Evolutionary conservation across 1,284 basidiomycete genomes (phyloP), one percentile per base, ranked within the genome.

Genomic region (Ceratobasidium sp.): DNA sequence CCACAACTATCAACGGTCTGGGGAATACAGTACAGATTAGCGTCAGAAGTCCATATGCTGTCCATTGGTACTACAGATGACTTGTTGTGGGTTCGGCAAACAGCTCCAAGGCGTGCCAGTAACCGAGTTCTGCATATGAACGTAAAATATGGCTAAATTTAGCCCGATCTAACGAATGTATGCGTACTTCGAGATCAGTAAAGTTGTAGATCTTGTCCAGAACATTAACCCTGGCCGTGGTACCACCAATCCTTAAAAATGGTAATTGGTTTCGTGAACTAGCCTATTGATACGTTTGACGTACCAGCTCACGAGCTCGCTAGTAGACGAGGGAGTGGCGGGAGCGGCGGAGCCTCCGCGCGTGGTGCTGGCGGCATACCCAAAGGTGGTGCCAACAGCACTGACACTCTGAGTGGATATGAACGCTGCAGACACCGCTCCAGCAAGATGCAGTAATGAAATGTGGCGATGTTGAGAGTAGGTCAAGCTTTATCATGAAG

Each of bases 61-160:
- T n/a, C n/a, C n/a, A n/a, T n/a, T n/a, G n/a, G n/a, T n/a, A n/a
- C n/a, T n/a, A n/a, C n/a, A n/a, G 53, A 80, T 77, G 0, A 78
- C 79, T 5, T 79, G 62, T 73, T 80, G 81, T 0, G 80, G 78
- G 59, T 79, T 80, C 5, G 74, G 74, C 3, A 76, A 75, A 62
- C 80, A 81, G 1, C 77, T 76, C 78, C 78, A 79, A 32, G 81
- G 78, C 72, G 76, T n/a, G n/a, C n/a, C n/a, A n/a, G n/a, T n/a
- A n/a, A n/a, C n/a, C n/a, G n/a, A n/a, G n/a, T n/a, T n/a, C n/a
- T n/a, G n/a, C n/a, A n/a, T n/a, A n/a, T n/a, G n/a, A n/a, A n/a
- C n/a, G n/a, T n/a, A n/a, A n/a, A n/a, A n/a, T n/a, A n/a, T n/a
- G n/a, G n/a, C n/a, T n/a, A n/a, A n/a, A n/a, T n/a, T n/a, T n/a